Evolutionary conservation across 257 asterid species (phyloP).

Genomic region (Solanum bulbocastanum): DNA sequence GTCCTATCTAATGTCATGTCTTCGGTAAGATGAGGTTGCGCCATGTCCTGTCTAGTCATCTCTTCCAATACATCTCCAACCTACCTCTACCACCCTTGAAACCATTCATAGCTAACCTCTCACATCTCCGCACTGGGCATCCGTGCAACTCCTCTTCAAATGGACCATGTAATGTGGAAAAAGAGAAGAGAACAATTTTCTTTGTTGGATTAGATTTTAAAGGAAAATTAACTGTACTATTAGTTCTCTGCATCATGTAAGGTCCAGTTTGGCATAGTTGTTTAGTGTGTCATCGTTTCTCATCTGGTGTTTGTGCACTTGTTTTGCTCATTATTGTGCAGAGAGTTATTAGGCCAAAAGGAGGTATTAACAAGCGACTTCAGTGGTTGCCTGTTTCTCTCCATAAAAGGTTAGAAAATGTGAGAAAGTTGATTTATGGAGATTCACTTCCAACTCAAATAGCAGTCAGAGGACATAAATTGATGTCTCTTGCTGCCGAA

Average conservation of each 20-base stretch:
- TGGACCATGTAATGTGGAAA: not conserved
- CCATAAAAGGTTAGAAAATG: slow-evolving; percentile 32
- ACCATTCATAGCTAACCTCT: not conserved
- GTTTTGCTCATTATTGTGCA: slow-evolving; percentile 12
- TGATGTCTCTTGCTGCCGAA: slow-evolving; percentile 1
- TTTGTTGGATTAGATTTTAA: not conserved
- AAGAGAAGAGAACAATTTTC: not conserved
- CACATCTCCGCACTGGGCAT: not conserved
- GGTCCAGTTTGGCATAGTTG: not conserved
- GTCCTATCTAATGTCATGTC: not conserved
- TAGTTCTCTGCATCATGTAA: not conserved
- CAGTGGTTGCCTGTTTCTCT: slow-evolving; percentile 60
- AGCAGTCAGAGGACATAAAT: slow-evolving; percentile 12
- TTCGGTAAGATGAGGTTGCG: not conserved
- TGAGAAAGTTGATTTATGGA: slow-evolving; percentile 17
- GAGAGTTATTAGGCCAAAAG: slow-evolving; percentile 72
- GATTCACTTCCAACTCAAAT: slow-evolving; percentile 21
- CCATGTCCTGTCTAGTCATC: not conserved
- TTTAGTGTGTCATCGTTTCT: not conserved
- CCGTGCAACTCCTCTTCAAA: not conserved
- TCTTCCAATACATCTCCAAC: not conserved
- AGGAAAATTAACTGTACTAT: not conserved
- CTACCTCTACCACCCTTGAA: not conserved
- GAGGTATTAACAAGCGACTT: slow-evolving; percentile 51
- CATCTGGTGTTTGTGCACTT: not conserved